Base-by-base conservation (phyloP, 169 alveolate genomes). In the Plasmodium cynomolgi region DNA sequence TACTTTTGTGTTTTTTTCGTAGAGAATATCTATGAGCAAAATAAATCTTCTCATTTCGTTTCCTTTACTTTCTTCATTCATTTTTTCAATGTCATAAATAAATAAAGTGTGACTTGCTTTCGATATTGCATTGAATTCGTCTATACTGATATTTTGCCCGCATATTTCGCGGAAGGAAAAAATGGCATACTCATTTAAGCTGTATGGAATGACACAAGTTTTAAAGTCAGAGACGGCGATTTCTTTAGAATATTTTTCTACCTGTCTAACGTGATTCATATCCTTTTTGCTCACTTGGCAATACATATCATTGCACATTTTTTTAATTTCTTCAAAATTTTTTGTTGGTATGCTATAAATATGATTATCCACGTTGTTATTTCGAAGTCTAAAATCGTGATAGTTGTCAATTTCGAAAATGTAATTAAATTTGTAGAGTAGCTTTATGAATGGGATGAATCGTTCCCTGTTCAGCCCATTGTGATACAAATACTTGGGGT, bases 391-490 rank as follows among this genome's bases (percentile, higher is more conserved):
- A 79, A 88, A 88, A 88, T 88, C 94, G 72, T 79, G 88, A 29
- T 79, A 88, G 31, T 88, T 88, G 50, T 77, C 44, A 88, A 88
- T 88, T 79, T 88, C 94, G 82, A 33, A 79, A 79, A 88, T 88
- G 47, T 88, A 88, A 88, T 88, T 88, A 88, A 79, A 80, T 58
- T 88, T 88, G 81, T 79, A 88, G 17, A 88, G 81, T 26, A 79
- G 72, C 81, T 95, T 94, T 58, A 96, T 96, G 93, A 96, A 96
- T 0, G 97, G 97, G 11, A 95, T 50, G 84, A 96, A 96, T 29
- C 97, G 54, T 39, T 95, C 97, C 26, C 97, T 81, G 79, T 96
- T 96, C 29, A 96, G 91, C 0, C 97, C 97, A 62, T 92, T 84
- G 50, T 83, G 95, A 79, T 96, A 96, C 23, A 96, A 81, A 62